Base-by-base conservation (phyloP, 179 eudicot genomes). In the Beta corolliflora region DNA sequence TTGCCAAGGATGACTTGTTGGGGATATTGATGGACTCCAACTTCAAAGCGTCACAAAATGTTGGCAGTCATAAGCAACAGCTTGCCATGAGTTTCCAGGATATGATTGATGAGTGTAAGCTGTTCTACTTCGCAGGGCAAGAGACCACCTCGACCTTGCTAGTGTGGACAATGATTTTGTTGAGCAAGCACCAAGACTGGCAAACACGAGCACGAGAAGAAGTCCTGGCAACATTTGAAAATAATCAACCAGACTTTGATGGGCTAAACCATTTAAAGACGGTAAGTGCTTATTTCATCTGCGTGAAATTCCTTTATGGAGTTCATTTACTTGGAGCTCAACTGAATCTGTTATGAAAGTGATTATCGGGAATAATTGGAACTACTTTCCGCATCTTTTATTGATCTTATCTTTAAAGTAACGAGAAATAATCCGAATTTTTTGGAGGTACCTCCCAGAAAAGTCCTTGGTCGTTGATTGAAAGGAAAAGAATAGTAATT, bases 81-180 rank as follows among this genome's bases (percentile, higher is more conserved):
- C 59, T 71, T 23, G 75, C 55, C 13, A 82, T 85, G 79, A 82
- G 82, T 52, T 80, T 81, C 41, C 68, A 80, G 53, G 93, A 91
- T 12, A 75, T 91, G 83, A 87, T 88, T 0, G 90, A 83, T 16
- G 92, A 91, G 72, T 91, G 92, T 82, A 91, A 89, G 81, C 31
- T 88, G 59, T 91, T 91, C 80, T 91, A 86, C 77, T 79, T 88
- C 46, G 91, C 90, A 9, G 92, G 91, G 16, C 89, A 89, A 59
- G 90, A 87, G 78, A 90, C 90, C 41, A 90, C 93, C 53, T 85
- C 93, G 0, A 59, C 60, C 23, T 75, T 89, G 75, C 70, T 91
- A 4, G 83, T 61, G 1, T 89, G 89, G 93, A 85, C 88, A 7
- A 81, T 88, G 87, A 82, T 88, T 59, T 65, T 83, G 81, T 74